A percentile compares a stretch with the other conserved stretches of the same genome.
These are phyloP conservation scores for Obelidium mucronatum DNA, from an alignment of 192 early-diverging fungal species.

Conservation along the genomic window DNA sequence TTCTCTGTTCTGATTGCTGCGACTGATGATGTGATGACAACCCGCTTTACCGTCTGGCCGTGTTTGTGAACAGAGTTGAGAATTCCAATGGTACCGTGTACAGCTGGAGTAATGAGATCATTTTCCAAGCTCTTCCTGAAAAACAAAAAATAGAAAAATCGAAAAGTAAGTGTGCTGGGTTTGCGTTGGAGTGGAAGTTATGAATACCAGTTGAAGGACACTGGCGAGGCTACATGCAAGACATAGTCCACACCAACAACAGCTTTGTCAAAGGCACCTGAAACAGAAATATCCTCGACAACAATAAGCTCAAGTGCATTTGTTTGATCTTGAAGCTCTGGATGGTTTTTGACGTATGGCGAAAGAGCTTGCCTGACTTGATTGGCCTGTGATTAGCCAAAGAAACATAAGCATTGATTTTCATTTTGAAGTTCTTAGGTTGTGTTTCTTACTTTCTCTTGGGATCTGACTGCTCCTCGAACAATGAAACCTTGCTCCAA, in stretches of 20 bases:
- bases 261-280: slow-evolving; percentile 49
- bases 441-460: slow-evolving; percentile 45
- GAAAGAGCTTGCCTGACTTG: neutral
- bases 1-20: slow-evolving; percentile 33
- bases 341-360: neutral
- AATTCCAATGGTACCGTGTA: slow-evolving; percentile 51
- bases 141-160: no score
- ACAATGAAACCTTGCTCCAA: slow-evolving; percentile 47
- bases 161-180: no score
- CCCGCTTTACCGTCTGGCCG: slow-evolving; percentile 41
- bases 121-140: no score
- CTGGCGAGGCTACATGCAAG: slow-evolving; percentile 53
- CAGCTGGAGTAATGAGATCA: slow-evolving; percentile 54
- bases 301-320: slow-evolving; percentile 38
- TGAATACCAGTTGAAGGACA: slow-evolving; percentile 22
- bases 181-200: no score
- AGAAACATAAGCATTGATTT: no score
- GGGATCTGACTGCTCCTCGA: slow-evolving; percentile 43
- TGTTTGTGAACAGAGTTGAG: slow-evolving; percentile 43
- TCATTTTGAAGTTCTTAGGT: no score
- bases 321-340: no score
- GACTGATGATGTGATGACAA: slow-evolving; percentile 55
- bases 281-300: slow-evolving; percentile 41
- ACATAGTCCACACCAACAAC: slow-evolving; percentile 51
- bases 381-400: no score